Base-by-base conservation (phyloP, 768 basidiomycete species). In the Hysterangium stoloniferum region DNA sequence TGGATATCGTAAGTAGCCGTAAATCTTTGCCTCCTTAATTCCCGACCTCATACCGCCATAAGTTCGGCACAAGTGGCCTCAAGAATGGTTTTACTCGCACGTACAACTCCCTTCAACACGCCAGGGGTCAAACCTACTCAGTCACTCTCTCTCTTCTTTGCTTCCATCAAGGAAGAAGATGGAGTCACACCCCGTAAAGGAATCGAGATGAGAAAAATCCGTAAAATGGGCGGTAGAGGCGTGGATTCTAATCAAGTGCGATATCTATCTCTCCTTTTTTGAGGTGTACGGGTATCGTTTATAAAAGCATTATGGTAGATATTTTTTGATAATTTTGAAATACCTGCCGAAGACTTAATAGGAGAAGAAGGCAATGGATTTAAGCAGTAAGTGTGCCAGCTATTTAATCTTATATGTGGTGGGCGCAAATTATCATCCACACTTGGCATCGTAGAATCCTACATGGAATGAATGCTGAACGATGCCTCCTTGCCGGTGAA, bases 391-490 rank as follows among this genome's bases (percentile, higher is more conserved):
- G 37, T 40, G n/a, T 34, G 33, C 15, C 5, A 13, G 3, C n/a
- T 19, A 19, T 11, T 29, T 2, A 31, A 15, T 13, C 22, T 13
- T 45, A 11, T 32, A 15, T 5, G 12, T 31, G 19, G 5, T 17
- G 33, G 33, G 17, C 9, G 33, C 17, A 17, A 9, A 7, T 33
- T 17, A 28, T 15, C 2, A 31, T 32, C 20, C n/a, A n/a, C n/a
- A n/a, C n/a, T n/a, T n/a, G n/a, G n/a, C n/a, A n/a, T 25, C n/a
- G 12, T n/a, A 59, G 45, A 33, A 57, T 60, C 19, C 38, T 57
- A 29, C 58, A 60, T 36, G 59, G 59, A 15, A 60, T 60, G 59
- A 60, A 60, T 42, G 59, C 58, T 9, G 58, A 60, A 34, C 38
- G 59, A 15, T 57, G 56, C 32, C 37, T 60, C 9, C 45, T 60